Evolutionary conservation across 371 early-diverging fungal species (phyloP).

Genomic region (Neoconidiobolus thromboides): DNA sequence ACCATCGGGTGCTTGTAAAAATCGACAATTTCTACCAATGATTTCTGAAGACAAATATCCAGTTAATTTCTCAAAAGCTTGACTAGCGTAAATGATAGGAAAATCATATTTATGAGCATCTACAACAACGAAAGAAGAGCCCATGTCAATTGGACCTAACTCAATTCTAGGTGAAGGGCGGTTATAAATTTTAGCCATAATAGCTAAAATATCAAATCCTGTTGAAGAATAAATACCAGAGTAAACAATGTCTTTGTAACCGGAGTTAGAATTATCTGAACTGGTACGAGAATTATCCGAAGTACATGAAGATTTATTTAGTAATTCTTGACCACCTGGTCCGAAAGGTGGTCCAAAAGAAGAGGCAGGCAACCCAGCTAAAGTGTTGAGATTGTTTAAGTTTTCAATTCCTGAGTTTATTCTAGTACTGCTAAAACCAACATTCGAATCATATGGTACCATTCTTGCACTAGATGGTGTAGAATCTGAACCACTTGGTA

Average conservation of each 20-base stretch:
- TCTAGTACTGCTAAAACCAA: too few species aligned
- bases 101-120: slow-evolving; percentile 21
- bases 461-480: background rate
- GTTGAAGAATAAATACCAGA: slow-evolving; percentile 24
- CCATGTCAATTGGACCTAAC: slow-evolving; percentile 33
- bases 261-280: background rate
- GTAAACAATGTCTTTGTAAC: background rate
- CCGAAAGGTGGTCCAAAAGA: slow-evolving; percentile 3
- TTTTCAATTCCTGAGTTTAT: too few species aligned
- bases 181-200: slow-evolving; percentile 21
- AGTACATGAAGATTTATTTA: slow-evolving; percentile 1
- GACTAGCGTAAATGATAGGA: slow-evolving; percentile 31
- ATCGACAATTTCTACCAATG: slow-evolving; percentile 38
- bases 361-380: background rate
- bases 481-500: background rate
- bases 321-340: slow-evolving; percentile 1
- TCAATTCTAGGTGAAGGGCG: slow-evolving; percentile 28
- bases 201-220: slow-evolving; percentile 39
- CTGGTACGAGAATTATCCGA: background rate
- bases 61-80: slow-evolving; percentile 33
- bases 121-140: slow-evolving; percentile 22
- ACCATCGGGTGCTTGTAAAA: slow-evolving; percentile 32
- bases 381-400: background rate
- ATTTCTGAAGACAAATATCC: slow-evolving; percentile 28
- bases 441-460: background rate